Conservation (phyloP, 257 asterid species). For the Salvia splendens region DNA sequence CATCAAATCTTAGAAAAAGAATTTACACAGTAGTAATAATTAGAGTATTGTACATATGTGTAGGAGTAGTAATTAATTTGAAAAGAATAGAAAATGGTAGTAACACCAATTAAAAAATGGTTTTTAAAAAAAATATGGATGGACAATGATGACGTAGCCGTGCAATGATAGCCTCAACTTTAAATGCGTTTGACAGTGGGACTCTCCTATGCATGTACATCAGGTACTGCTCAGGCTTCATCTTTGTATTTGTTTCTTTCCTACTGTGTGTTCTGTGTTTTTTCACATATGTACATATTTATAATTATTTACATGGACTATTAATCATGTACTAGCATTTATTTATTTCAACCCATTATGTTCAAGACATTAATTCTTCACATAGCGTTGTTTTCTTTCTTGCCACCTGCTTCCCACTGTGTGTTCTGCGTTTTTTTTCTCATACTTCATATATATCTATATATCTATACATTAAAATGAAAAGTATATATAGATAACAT, state of each 20-base stretch:
- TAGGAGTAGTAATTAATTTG: neutral
- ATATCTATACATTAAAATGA: too few species aligned
- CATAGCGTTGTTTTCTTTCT: neutral
- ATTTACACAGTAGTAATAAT: neutral
- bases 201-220: conserved; percentile 41
- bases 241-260: neutral
- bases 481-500: too few species aligned
- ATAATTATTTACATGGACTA: too few species aligned
- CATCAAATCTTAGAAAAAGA: too few species aligned
- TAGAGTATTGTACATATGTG: neutral
- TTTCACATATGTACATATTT: neutral
- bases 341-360: neutral
- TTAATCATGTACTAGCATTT: neutral
- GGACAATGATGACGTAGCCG: conserved; percentile 57
- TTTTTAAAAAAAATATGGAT: neutral
- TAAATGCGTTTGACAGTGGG: conserved; percentile 57
- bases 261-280: conserved; percentile 1
- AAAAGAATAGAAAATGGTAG: neutral
- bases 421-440: too few species aligned
- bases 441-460: too few species aligned
- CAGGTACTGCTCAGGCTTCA: conserved; percentile 47
- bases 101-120: neutral
- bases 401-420: too few species aligned
- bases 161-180: conserved; percentile 54
- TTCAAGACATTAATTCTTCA: neutral